These are phyloP conservation scores for Quercus mongolica DNA, from an alignment of 306 rosid genomes.

Conservation along the genomic window DNA sequence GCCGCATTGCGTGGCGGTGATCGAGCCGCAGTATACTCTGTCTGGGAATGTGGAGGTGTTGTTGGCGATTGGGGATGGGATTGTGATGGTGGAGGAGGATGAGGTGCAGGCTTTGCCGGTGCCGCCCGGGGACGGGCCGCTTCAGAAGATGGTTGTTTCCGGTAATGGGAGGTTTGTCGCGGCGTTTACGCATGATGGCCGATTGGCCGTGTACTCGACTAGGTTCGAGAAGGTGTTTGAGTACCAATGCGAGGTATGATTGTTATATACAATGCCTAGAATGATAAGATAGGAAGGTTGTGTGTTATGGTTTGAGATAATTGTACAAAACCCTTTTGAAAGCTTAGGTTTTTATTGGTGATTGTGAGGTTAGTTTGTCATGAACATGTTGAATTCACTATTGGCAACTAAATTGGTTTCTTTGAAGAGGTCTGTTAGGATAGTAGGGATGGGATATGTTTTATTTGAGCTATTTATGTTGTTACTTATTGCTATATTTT, in stretches of 20 bases:
- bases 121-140: constrained; percentile 63
- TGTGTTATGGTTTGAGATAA: not conserved
- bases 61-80: constrained; percentile 67
- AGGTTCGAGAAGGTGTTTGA: constrained; percentile 71
- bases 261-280: not conserved
- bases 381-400: not conserved
- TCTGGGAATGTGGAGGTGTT: constrained; percentile 92
- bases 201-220: constrained; percentile 74
- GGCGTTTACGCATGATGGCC: constrained; percentile 85
- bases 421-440: not conserved
- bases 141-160: constrained; percentile 93
- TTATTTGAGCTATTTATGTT: not conserved
- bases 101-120: constrained; percentile 71
- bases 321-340: not conserved
- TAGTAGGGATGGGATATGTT: not conserved
- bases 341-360: too few species aligned
- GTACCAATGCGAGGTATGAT: constrained; percentile 87
- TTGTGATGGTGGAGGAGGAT: constrained; percentile 86
- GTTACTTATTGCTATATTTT: not conserved
- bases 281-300: not conserved
- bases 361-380: not conserved
- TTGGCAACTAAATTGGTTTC: not conserved
- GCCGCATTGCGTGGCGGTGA: constrained; percentile 88
- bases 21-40: constrained; percentile 90
- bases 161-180: constrained; percentile 93